Evolutionary conservation across 768 basidiomycete species (phyloP), one percentile per base, ranked within the genome.

Genomic region (Phylloporus rhodoxanthus): DNA sequence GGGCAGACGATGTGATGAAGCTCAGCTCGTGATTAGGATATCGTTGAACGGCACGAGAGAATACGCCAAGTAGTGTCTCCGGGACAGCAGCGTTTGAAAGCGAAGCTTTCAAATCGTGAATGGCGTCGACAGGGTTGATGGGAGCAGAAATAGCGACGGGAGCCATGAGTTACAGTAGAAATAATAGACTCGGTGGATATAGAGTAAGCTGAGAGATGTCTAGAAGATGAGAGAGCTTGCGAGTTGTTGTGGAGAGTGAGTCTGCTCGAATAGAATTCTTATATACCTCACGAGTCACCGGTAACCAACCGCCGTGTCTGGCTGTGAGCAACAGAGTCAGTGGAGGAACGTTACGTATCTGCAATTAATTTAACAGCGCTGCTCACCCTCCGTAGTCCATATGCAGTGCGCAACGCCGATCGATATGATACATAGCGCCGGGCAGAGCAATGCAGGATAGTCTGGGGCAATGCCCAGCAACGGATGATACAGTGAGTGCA

Each of bases 1-100:
- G 63, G 26, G 59, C 57, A 2, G 57, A 63, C 9, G 62, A 65
- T 1, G 61, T 50, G 38, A 63, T 52, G 43, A 65, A 63, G 30
- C 50, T 53, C 19, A 63, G 43, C 30, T 63, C 52, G 42, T 58
- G 64, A 1, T 45, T 50, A 26, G 62, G 62, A 40, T 60, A 63
- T 0, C 40, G 55, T 20, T 51, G 37, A 34, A 52, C 58, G 21
- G 58, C 61, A 29, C 55, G 26, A 17, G 50, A 40, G 34, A 63
- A 33, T 36, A 56, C 50, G 19, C 63, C 61, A 30, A 66, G 44
- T n/a, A 63, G 58, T 10, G 47, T 48, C 33, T 26, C 40, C 17
- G 40, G 40, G 21, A 28, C 17, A 8, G 26, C 11, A 8, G 32
- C 8, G 15, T 15, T 44, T n/a, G 30, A 21, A 29, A 44, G 43